phyloP scores from a whole-genome alignment of 2,329 filamentous ascomycete species.

The Alternaria viburni region DNA sequence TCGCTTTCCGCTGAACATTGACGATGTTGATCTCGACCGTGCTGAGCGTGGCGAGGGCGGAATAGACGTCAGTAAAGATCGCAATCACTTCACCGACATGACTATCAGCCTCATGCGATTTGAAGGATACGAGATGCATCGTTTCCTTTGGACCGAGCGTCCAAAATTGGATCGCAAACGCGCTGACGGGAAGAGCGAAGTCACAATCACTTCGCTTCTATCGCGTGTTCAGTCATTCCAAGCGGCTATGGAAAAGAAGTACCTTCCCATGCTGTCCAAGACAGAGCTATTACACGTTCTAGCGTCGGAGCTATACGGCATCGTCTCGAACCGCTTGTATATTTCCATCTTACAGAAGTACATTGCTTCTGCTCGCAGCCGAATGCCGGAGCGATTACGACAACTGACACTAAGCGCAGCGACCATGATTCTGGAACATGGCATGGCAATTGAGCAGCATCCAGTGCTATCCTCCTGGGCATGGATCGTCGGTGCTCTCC shows the following conservation, averaged over 20 bases:
- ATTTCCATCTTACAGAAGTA: constrained; percentile 74
- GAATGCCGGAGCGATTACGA: constrained; percentile 68
- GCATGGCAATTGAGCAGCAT: constrained; percentile 61
- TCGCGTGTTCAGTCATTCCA: constrained; percentile 73
- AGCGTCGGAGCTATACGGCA: constrained; percentile 68
- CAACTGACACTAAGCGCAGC: constrained; percentile 69
- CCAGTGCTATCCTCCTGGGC: constrained; percentile 64
- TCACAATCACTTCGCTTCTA: constrained; percentile 65
- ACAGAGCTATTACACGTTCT: constrained; percentile 68
- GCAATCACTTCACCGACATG: constrained; percentile 69
- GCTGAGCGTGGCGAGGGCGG: constrained; percentile 32
- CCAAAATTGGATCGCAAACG: constrained; percentile 63
- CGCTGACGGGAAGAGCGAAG: constrained; percentile 28
- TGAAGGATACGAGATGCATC: constrained; percentile 75
- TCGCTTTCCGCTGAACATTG: constrained; percentile 71
- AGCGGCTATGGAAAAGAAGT: constrained; percentile 68
- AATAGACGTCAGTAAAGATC: constrained; percentile 54
- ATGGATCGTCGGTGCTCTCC: constrained; percentile 74
- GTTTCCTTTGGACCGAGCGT: constrained; percentile 72
- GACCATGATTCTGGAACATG: constrained; percentile 60
- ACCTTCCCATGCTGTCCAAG: constrained; percentile 67
- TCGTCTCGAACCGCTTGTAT: constrained; percentile 68
- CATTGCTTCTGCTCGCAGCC: constrained; percentile 55
- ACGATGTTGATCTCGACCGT: constrained; percentile 67
- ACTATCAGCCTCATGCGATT: constrained; percentile 73